Evolutionary conservation across 1,284 basidiomycete genomes (phyloP).

Genomic region (Puccinia novopanici): DNA sequence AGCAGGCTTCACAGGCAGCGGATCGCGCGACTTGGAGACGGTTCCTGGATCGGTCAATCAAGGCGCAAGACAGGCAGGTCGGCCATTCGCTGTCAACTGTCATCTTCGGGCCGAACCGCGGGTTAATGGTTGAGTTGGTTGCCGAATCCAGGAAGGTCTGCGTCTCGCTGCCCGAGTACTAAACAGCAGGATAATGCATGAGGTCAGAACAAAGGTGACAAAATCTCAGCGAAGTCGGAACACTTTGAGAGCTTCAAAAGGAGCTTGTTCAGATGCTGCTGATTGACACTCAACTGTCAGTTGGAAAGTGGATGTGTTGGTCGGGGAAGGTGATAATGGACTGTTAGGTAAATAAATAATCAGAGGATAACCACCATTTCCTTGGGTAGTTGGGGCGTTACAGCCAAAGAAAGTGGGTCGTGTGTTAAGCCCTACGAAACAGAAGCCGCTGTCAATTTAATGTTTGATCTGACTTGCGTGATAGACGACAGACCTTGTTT

Average conservation of each 20-base stretch:
- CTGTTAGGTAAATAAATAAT: constrained; percentile 42
- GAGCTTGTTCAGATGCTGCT: no score
- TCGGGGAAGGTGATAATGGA: not conserved
- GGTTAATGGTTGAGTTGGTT: not conserved
- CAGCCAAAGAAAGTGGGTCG: constrained; percentile 78
- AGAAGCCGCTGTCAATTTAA: constrained; percentile 52
- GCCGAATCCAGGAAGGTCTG: not conserved
- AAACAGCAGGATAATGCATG: no score
- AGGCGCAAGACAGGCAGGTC: constrained; percentile 61
- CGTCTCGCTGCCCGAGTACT: not conserved
- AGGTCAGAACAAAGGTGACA: not conserved
- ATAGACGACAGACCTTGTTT: constrained; percentile 2
- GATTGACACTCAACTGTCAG: constrained; percentile 34
- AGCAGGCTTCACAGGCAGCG: constrained; percentile 22
- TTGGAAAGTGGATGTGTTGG: constrained; percentile 40
- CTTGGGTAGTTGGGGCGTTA: constrained; percentile 50
- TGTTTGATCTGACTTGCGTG: not conserved
- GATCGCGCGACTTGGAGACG: constrained; percentile 21
- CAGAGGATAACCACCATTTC: constrained; percentile 45
- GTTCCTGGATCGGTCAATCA: constrained; percentile 52
- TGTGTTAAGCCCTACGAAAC: constrained; percentile 69
- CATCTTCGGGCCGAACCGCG: not conserved
- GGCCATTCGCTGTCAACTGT: constrained; percentile 56
- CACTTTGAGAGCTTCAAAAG: not conserved
- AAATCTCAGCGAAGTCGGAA: not conserved